Evolutionary conservation across 2,329 filamentous ascomycete genomes (phyloP).

Genomic region (Stagonosporopsis tanaceti): DNA sequence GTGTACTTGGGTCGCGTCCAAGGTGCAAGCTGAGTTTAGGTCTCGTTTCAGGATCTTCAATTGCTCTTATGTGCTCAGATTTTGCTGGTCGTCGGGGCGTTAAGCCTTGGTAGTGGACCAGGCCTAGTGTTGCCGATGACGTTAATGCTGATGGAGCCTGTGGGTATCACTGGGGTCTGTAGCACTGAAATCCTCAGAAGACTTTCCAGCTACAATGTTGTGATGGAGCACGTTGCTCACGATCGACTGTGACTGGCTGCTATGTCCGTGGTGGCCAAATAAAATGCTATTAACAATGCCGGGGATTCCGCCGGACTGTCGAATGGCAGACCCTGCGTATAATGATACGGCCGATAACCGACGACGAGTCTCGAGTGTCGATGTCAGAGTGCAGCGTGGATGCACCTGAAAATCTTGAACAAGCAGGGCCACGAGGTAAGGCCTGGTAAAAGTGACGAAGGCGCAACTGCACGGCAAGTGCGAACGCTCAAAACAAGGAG

Average conservation of each 20-base stretch:
- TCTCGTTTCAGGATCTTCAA: slow-evolving; percentile 1
- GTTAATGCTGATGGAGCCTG: slow-evolving; percentile 6
- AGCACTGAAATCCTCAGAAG: not conserved
- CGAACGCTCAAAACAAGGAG: slow-evolving; percentile 15
- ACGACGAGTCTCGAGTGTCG: slow-evolving; percentile 3
- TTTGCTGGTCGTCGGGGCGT: slow-evolving; percentile 3
- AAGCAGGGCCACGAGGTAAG: slow-evolving; percentile 6
- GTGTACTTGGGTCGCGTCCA: not conserved
- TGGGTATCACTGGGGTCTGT: slow-evolving; percentile 7
- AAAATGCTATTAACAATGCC: slow-evolving; percentile 29
- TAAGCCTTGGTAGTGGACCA: slow-evolving; percentile 11
- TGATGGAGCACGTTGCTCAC: slow-evolving; percentile 29
- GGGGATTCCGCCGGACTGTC: slow-evolving; percentile 22
- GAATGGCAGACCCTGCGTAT: slow-evolving; percentile 4
- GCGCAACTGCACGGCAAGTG: slow-evolving; percentile 14
- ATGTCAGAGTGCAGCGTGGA: slow-evolving; percentile 10
- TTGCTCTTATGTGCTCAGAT: slow-evolving; percentile 15
- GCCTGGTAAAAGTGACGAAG: slow-evolving; percentile 7
- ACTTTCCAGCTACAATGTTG: slow-evolving; percentile 21
- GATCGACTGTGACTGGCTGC: slow-evolving; percentile 28
- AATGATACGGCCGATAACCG: slow-evolving; percentile 2
- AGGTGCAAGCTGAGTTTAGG: not conserved
- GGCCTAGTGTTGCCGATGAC: slow-evolving; percentile 21
- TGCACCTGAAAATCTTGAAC: slow-evolving; percentile 3
- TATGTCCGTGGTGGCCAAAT: slow-evolving; percentile 15